Base-by-base conservation (phyloP, 129 eudicot genomes). In the Lonicera japonica region DNA sequence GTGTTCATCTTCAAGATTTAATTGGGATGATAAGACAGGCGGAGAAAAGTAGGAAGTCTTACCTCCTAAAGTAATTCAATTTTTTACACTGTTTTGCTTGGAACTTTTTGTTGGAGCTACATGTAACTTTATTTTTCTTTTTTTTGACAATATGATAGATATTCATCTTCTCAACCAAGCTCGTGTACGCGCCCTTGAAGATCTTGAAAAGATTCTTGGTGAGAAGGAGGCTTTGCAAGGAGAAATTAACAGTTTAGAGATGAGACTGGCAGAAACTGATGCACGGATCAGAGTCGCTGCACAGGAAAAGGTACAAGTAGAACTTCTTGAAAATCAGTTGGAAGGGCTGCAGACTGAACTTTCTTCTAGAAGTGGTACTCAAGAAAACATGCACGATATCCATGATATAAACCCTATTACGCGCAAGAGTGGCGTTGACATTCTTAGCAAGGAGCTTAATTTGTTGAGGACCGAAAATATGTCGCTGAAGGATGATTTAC, bases 191-290 rank as follows among this genome's bases (percentile, higher is more conserved):
- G 96, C 96, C 51, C 76, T 92, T 60, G 81, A 92, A 61, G 88
- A 92, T 74, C 84, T 92, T 72, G 85, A 82, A 63, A 82, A 67
- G 58, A 70, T 80, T 68, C 73, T 87, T 65, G 40, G 74, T 21
- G 98, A 92, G 73, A 92, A 92, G 77, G 87, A 87, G 83, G 72
- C 81, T 46, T 77, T 92, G 65, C 95, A 92, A 75, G 82, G 84
- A 25, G 95, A 92, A 72, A 78, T 92, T 13, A 92, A 80, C 63
- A 52, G 14, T 62, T 68, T 92, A 79, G 89, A 92, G 73, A 57
- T 76, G 81, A 92, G 81, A 78, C 70, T 92, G 61, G 96, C 88
- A 25, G 98, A 92, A 82, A 87, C 95, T 55, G 98, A 87, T 92
- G 96, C 86, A 9, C 81, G 83, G 21, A 84, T 92, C 50, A 84